phyloP scores from a whole-genome alignment of 1,139 yeast species.

The Hansenula sp. region DNA sequence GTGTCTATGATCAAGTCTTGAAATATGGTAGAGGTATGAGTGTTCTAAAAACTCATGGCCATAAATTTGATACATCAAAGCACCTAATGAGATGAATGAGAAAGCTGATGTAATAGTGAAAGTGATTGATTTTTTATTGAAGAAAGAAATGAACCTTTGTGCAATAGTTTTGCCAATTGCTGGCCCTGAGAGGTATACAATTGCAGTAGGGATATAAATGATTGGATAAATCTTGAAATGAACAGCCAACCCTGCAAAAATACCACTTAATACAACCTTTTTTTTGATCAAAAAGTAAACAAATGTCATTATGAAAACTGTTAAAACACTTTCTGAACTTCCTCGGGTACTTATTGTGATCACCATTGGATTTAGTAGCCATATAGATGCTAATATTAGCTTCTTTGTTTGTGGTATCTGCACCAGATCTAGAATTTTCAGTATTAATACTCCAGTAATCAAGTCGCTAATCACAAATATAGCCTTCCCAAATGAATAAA shows the following conservation, averaged over 20 bases:
- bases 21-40: slow-evolving; percentile 78
- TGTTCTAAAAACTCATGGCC: slow-evolving; percentile 76
- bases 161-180: background rate
- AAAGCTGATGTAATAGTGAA: slow-evolving; percentile 37
- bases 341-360: slow-evolving; percentile 91
- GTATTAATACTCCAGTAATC: slow-evolving; percentile 69
- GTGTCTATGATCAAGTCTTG: slow-evolving; percentile 88
- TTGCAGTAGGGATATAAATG: slow-evolving; percentile 44
- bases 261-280: slow-evolving; percentile 47
- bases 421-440: slow-evolving; percentile 34
- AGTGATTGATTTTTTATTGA: slow-evolving; percentile 31
- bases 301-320: slow-evolving; percentile 67
- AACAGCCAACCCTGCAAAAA: slow-evolving; percentile 69
- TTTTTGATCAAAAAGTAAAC: slow-evolving; percentile 40
- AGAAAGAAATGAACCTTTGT: slow-evolving; percentile 10
- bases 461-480: slow-evolving; percentile 76
- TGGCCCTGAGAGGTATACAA: slow-evolving; percentile 12
- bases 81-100: slow-evolving; percentile 45
- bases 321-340: slow-evolving; percentile 84
- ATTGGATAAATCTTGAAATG: slow-evolving; percentile 92
- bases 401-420: slow-evolving; percentile 29
- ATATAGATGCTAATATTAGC: slow-evolving; percentile 48
- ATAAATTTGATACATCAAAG: slow-evolving; percentile 58
- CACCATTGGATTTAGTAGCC: slow-evolving; percentile 96
- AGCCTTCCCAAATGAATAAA: slow-evolving; percentile 70